Evolutionary conservation across 1,139 yeast species (phyloP).

Genomic region (Candida buenavistaensis): DNA sequence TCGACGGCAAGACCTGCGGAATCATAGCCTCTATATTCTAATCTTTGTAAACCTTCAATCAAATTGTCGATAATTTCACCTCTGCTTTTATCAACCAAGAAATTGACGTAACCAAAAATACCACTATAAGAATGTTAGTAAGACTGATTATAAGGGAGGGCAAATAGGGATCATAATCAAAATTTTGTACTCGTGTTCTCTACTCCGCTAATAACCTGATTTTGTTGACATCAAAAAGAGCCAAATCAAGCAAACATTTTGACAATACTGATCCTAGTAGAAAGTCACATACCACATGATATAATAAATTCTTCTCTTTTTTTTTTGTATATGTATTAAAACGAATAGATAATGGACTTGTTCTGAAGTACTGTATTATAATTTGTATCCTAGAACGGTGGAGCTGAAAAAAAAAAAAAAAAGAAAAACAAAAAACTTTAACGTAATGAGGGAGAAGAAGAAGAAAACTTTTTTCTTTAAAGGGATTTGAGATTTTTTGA

Average conservation of each 20-base stretch:
- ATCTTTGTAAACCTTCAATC: conserved; percentile 86
- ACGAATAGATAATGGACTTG: too few relatives aligned
- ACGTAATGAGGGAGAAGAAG: neutral
- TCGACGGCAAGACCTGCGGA: conserved; percentile 96
- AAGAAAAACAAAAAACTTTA: neutral
- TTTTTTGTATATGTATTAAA: too few relatives aligned
- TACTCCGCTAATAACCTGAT: too few relatives aligned
- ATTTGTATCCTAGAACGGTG: too few relatives aligned
- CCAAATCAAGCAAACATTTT: neutral
- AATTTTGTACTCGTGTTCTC: too few relatives aligned
- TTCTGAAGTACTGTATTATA: too few relatives aligned
- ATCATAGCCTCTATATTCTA: conserved; percentile 98
- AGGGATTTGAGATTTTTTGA: conserved; percentile 3
- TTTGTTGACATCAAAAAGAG: too few relatives aligned
- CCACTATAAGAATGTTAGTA: too few relatives aligned
- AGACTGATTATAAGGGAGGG: too few relatives aligned
- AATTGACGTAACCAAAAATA: conserved; percentile 97
- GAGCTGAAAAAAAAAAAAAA: conserved; percentile 1
- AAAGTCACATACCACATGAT: neutral
- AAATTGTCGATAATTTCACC: conserved; percentile 90
- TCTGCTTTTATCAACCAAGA: conserved; percentile 85
- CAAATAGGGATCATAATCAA: too few relatives aligned
- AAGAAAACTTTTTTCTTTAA: neutral
- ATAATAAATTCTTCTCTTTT: too few relatives aligned
- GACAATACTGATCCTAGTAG: neutral